Conservation (phyloP, 78 protist species). For the Diacronema lutheri region DNA sequence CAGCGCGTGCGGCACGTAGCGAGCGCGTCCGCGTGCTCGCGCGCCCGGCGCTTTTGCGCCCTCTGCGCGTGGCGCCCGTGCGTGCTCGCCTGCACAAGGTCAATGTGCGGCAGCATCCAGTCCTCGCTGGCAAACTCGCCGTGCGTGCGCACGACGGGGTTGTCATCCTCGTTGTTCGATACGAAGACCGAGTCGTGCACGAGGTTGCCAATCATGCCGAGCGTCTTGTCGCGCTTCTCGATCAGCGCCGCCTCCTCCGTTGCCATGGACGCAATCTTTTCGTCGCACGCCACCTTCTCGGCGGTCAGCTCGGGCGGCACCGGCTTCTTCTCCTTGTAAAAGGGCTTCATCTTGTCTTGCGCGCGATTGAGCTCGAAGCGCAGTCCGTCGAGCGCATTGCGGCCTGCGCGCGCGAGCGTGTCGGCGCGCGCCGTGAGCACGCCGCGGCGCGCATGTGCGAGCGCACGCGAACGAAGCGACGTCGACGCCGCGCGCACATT, state of each 20-base stretch:
- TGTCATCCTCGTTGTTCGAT: slow-evolving; percentile 72
- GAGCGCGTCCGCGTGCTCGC: too few species aligned
- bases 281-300: slow-evolving; percentile 5
- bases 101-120: slow-evolving; percentile 62
- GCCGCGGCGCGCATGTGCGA: not conserved
- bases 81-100: slow-evolving; percentile 48
- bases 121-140: slow-evolving; percentile 33
- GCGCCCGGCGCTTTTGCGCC: too few species aligned
- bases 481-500: not conserved
- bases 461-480: not conserved
- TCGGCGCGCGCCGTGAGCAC: not conserved
- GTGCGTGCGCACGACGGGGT: slow-evolving; percentile 23
- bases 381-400: not conserved
- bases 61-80: too few species aligned
- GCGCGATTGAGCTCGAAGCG: not conserved
- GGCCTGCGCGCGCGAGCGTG: not conserved
- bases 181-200: slow-evolving; percentile 87
- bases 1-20: too few species aligned
- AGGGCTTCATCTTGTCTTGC: too few species aligned
- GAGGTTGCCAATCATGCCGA: slow-evolving; percentile 82
- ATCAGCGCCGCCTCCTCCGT: slow-evolving; percentile 33
- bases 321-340: slow-evolving; percentile 8
- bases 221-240: not conserved
- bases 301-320: slow-evolving; percentile 25
- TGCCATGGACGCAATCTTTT: not conserved